Base-by-base conservation (phyloP, 306 rosid species). In the Macrotyloma uniflorum region DNA sequence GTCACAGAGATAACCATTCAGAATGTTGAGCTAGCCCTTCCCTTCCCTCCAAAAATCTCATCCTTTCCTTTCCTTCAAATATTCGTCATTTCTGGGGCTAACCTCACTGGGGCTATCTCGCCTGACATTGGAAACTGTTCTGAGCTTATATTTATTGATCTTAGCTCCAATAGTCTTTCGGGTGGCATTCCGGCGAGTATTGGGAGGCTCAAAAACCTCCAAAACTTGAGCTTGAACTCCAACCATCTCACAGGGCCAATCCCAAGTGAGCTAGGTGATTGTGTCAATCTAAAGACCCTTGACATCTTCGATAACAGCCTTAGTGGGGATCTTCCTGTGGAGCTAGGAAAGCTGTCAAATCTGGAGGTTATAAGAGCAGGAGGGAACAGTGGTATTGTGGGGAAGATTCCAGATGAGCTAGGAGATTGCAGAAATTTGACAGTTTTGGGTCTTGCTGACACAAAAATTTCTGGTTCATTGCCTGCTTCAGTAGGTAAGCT, bases 231-330 rank as follows among this genome's bases (percentile, higher is more conserved):
- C 73, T 74, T 93, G 80, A 90, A 88, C 81, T 90, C 93, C 26
- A 93, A 93, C 79, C 89, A 83, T 76, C 90, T 93, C 46, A 83
- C 88, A 14, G 98, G 97, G n/a, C 74, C 81, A 59, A 85, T 93
- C 36, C 98, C 97, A 30, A 68, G 9, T 8, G 89, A 90, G 86
- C 3, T 91, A 22, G 87, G 90, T 35, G 79, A 66, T 38, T 93
- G 98, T 75, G 68, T 72, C 79, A 86, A 33, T 78, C 87, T 91
- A 26, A 87, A 75, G 78, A 91, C 46, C 50, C 88, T 93, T 43
- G 73, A 82, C 78, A 46, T 93, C 4, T 91, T 86, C 23, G 98
- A 93, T 23, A 93, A 93, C 54, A 76, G 43, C 22, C 84, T 93
- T 4, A 83, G 79, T 63, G 96, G 93, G 22, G 62, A 32, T 30